Base-by-base conservation (phyloP, 2,329 filamentous ascomycete genomes). In the Alternaria triticina region DNA sequence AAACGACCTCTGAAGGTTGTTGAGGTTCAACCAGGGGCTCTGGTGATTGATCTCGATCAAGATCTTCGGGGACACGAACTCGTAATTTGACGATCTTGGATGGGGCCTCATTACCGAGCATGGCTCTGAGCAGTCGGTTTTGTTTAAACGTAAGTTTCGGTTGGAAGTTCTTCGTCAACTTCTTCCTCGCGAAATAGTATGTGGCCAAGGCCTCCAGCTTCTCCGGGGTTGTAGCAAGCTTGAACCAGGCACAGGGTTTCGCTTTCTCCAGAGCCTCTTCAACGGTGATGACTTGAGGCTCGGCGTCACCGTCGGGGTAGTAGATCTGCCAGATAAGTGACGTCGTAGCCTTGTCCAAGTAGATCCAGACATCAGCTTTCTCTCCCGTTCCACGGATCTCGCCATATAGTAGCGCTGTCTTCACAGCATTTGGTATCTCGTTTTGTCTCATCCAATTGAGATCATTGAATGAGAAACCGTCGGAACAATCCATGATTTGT, bases 131-230 rank as follows among this genome's bases (percentile, higher is more conserved):
- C 4, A 27, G 15, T 13, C 49, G 15, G 25, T 33, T 12, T 51
- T 33, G 30, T 28, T 33, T 13, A 12, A 22, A 27, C n/a, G 47
- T 51, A 1, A 51, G 25, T 17, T 13, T 33, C 12, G 15, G 15
- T n/a, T 51, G 11, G 30, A 20, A 30, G 12, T 28, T 22, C 51
- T 30, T 40, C 13, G 58, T 43, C 20, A 27, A n/a, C 13, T 44
- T 47, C 7, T 51, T 43, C 20, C 17, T 25, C 47, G 52, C 45
- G 23, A 54, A 61, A 28, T 61, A 57, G 23, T 61, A 57, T 5
- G 54, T 61, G 12, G 59, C 59, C 36, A 61, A 27, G 9, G 54
- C 59, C 17, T 52, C 7, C 12, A 57, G n/a, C 49, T 36, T 40
- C 22, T 52, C 28, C 3, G 54, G 54, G 36, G 50, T 45, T 28